phyloP scores from a whole-genome alignment of 129 eudicot species.

The Ambrosia artemisiifolia region DNA sequence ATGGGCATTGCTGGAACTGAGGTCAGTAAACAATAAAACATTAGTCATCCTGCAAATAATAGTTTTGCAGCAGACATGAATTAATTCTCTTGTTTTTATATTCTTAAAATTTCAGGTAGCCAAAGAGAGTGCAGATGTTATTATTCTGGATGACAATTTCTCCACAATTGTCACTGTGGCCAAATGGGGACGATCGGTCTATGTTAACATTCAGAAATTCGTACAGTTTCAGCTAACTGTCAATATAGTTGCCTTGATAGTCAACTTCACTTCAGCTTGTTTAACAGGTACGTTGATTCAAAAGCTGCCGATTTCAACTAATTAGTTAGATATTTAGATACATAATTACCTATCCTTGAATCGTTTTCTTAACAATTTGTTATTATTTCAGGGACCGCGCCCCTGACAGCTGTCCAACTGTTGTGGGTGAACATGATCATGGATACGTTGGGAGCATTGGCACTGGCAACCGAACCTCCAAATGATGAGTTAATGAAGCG shows the following conservation, averaged over 20 bases:
- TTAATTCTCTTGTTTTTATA: background rate
- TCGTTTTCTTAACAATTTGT: background rate
- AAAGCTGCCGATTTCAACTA: background rate
- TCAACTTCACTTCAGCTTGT: conserved; percentile 87
- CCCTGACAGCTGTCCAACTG: conserved; percentile 91
- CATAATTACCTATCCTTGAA: background rate
- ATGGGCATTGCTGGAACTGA: conserved; percentile 99
- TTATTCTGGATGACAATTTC: conserved; percentile 91
- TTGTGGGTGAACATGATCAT: conserved; percentile 99
- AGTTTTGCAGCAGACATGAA: background rate
- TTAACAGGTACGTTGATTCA: conserved; percentile 49
- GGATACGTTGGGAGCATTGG: conserved; percentile 96
- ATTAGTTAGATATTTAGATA: background rate
- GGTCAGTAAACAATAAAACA: conserved; percentile 34
- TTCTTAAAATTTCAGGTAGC: conserved; percentile 55
- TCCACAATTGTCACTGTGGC: conserved; percentile 92
- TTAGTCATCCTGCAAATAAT: background rate
- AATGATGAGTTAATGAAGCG: conserved; percentile 83
- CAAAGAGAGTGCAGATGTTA: conserved; percentile 96
- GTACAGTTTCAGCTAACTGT: conserved; percentile 95
- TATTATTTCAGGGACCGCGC: conserved; percentile 67
- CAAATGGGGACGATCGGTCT: conserved; percentile 97
- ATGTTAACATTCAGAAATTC: conserved; percentile 78
- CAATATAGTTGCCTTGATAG: conserved; percentile 77
- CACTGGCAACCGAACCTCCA: conserved; percentile 95